Evolutionary conservation across 495 filamentous ascomycete species (phyloP), one percentile per base, ranked within the genome.

Genomic region (Penicillium goetzii): DNA sequence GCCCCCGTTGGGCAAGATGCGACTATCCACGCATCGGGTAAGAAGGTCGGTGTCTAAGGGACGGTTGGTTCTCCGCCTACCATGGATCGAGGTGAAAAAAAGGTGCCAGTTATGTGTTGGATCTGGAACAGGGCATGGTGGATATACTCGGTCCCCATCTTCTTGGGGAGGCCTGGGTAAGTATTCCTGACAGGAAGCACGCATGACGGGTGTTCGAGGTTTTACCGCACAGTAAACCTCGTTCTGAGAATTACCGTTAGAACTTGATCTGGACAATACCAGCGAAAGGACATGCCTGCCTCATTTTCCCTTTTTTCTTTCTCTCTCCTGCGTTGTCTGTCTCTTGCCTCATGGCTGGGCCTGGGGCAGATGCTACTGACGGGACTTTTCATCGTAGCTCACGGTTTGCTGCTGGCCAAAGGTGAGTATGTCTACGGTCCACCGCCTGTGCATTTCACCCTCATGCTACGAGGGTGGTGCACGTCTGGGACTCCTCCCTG

Each of bases 251-350:
- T 68, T 72, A 81, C 79, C 79, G 79, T 81, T 80, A 67, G 71
- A 81, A 81, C 79, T 81, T 81, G 79, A 81, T 81, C 79, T 81
- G 79, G 79, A 76, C 73, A 76, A 81, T 81, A 79, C 79, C 79
- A 81, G 79, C 79, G 79, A 81, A 81, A 81, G 79, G 73, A 79
- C 79, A 77, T 81, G 79, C 79, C 63, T 64, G 72, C 68, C 72
- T 68, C 56, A 64, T 60, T 58, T 60, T 56, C 28, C 54, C 41
- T 55, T 58, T 57, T 36, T 33, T 63, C 33, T 63, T 30, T 36
- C 55, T 56, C 63, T 36, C 32, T 50, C 51, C 25, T 14, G 1
- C 41, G 17, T 11, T 32, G 28, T 60, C 60, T 55, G 62, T 64
- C 57, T 72, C 58, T 55, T 55, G 30, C 54, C 49, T 47, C 40